phyloP scores from a whole-genome alignment of 2,329 filamentous ascomycete species.

The Colletotrichum sojae region DNA sequence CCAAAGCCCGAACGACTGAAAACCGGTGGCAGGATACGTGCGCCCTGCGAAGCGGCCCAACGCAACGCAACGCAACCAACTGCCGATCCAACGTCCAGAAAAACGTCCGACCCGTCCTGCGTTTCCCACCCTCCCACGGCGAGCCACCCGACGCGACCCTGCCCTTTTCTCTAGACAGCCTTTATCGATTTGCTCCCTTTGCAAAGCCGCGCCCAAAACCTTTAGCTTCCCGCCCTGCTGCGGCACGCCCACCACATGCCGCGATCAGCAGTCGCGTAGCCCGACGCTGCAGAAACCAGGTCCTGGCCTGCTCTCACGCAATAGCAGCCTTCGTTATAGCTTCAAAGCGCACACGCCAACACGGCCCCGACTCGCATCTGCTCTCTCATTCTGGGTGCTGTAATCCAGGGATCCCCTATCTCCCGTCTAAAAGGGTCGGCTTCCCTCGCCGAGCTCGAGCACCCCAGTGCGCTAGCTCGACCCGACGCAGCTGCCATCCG shows the following conservation, averaged over 20 bases:
- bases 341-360: slow-evolving; percentile 31
- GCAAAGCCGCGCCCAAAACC: background rate
- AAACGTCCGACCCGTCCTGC: slow-evolving; percentile 7
- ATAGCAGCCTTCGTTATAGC: slow-evolving; percentile 32
- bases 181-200: too few species aligned
- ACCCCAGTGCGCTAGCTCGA: slow-evolving; percentile 6
- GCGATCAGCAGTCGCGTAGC: slow-evolving; percentile 19
- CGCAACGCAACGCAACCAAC: slow-evolving; percentile 12
- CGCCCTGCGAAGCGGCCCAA: background rate
- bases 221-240: slow-evolving; percentile 5
- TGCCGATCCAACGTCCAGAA: slow-evolving; percentile 16
- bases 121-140: slow-evolving; percentile 6
- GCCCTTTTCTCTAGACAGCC: slow-evolving; percentile 8
- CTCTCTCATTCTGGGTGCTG: background rate
- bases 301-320: slow-evolving; percentile 31
- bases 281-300: slow-evolving; percentile 26
- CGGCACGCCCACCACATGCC: slow-evolving; percentile 31
- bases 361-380: slow-evolving; percentile 4
- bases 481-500: slow-evolving; percentile 23
- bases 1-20: slow-evolving; percentile 10
- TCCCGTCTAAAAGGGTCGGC: background rate
- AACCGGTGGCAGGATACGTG: slow-evolving; percentile 7
- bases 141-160: slow-evolving; percentile 18
- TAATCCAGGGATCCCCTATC: slow-evolving; percentile 11
- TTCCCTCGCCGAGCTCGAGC: background rate